These are phyloP conservation scores for Lactarius akahatsu DNA, from an alignment of 768 basidiomycete species.

Conservation along the genomic window DNA sequence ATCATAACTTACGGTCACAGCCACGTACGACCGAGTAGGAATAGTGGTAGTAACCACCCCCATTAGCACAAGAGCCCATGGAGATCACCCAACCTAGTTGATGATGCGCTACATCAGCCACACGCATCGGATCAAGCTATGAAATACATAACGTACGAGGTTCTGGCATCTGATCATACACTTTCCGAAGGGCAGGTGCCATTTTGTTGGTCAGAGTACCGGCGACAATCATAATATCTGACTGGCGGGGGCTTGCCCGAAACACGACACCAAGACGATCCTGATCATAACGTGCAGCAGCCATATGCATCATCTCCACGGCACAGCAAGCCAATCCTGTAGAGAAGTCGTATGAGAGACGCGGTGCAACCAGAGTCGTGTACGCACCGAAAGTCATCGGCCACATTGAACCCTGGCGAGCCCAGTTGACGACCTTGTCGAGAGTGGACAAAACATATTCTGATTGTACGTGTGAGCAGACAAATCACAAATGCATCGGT, in stretches of 20 bases:
- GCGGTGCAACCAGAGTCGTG: not conserved
- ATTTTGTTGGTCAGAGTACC: conserved; percentile 99
- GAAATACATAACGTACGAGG: conserved; percentile 57
- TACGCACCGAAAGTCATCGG: conserved; percentile 90
- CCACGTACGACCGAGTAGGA: conserved; percentile 98
- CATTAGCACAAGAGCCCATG: conserved; percentile 99
- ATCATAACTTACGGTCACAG: conserved; percentile 77
- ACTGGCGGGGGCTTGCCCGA: conserved; percentile 97
- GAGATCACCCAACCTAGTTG: conserved; percentile 92
- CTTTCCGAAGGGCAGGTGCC: conserved; percentile 96
- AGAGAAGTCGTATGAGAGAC: conserved; percentile 1
- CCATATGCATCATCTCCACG: conserved; percentile 99
- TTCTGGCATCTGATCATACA: conserved; percentile 98
- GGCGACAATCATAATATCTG: conserved; percentile 98
- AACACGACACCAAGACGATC: conserved; percentile 97
- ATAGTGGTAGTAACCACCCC: conserved; percentile 96
- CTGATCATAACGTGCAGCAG: conserved; percentile 97
- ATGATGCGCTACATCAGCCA: conserved; percentile 8
- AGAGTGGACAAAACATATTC: conserved; percentile 96
- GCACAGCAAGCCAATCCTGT: conserved; percentile 96
- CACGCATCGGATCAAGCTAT: not conserved
- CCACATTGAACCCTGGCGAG: conserved; percentile 97
- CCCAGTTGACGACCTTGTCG: conserved; percentile 98
- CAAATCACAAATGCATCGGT: not conserved
- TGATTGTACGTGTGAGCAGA: conserved; percentile 33